These are phyloP conservation scores for Cornus suecica DNA, from an alignment of 148 eudicot species.

Conservation along the genomic window DNA sequence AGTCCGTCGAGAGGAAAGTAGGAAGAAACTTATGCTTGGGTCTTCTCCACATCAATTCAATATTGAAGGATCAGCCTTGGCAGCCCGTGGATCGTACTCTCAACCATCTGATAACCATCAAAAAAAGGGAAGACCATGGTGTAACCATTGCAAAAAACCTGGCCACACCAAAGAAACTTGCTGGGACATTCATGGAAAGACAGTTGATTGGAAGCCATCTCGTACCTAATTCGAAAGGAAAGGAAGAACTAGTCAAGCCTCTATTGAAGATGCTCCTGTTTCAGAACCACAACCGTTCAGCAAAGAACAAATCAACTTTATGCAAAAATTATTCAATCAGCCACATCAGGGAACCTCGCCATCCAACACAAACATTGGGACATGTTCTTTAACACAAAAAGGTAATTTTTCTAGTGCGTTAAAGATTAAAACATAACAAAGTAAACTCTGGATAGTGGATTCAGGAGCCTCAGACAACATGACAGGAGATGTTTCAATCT, in stretches of 20 bases:
- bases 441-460: conserved; percentile 10
- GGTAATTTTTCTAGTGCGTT: conserved; percentile 10
- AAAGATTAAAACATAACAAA: not conserved
- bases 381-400: not conserved
- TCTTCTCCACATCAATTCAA: not conserved
- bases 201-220: not conserved
- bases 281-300: not conserved
- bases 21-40: conserved; percentile 1
- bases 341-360: not conserved
- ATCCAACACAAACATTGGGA: not conserved
- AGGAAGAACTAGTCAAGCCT: no score
- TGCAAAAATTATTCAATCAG: not conserved
- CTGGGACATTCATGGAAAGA: conserved; percentile 14
- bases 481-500: not conserved
- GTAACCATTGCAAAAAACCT: conserved; percentile 3
- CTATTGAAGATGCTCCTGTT: not conserved
- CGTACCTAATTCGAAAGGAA: not conserved
- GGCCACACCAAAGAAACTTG: conserved; percentile 8
- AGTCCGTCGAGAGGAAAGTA: conserved; percentile 2
- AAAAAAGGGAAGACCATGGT: conserved; percentile 9
- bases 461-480: conserved; percentile 14
- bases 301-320: conserved; percentile 8
- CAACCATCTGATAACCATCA: not conserved
- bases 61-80: not conserved
- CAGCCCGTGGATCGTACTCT: not conserved